Evolutionary conservation across 2,329 filamentous ascomycete species (phyloP).

Genomic region (Verticillium zaregamsianum): DNA sequence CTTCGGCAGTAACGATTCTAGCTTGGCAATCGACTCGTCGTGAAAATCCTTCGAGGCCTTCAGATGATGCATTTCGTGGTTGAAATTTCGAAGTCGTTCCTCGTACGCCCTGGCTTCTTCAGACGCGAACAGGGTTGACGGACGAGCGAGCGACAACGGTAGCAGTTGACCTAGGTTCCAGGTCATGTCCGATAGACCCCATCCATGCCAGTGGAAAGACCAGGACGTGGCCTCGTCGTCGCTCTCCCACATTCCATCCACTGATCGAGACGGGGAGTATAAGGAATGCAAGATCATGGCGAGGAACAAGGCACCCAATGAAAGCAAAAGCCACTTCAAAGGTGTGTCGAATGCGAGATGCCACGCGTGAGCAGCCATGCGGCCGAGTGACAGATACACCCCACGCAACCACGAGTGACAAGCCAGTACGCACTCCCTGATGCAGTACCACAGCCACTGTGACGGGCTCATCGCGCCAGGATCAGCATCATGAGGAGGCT

Average conservation of each 20-base stretch:
- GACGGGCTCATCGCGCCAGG: not conserved
- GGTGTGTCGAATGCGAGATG: not conserved
- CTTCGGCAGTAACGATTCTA: conserved; percentile 50
- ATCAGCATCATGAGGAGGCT: not conserved
- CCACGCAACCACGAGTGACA: not conserved
- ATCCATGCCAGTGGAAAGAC: conserved; percentile 18
- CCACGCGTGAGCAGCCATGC: not conserved
- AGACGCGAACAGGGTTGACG: conserved; percentile 6
- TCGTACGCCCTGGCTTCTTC: conserved; percentile 7
- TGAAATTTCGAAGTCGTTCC: conserved; percentile 16
- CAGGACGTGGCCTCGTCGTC: not conserved
- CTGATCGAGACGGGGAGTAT: not conserved
- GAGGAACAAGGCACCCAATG: not conserved
- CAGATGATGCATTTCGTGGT: conserved; percentile 24
- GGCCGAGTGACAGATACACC: not conserved
- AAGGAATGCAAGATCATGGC: not conserved
- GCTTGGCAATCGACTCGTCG: conserved; percentile 31
- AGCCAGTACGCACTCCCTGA: not conserved
- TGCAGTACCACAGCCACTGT: not conserved
- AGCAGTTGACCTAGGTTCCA: conserved; percentile 22
- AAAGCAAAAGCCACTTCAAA: not conserved
- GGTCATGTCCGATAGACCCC: conserved; percentile 10
- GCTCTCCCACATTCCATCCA: not conserved
- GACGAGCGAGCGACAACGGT: conserved; percentile 15
- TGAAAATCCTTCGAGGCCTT: conserved; percentile 27